Percentiles rank a stretch among this genome's conserved stretches.
phyloP scores from a whole-genome alignment of 768 basidiomycete species.

The Tubosaeta sp. region DNA sequence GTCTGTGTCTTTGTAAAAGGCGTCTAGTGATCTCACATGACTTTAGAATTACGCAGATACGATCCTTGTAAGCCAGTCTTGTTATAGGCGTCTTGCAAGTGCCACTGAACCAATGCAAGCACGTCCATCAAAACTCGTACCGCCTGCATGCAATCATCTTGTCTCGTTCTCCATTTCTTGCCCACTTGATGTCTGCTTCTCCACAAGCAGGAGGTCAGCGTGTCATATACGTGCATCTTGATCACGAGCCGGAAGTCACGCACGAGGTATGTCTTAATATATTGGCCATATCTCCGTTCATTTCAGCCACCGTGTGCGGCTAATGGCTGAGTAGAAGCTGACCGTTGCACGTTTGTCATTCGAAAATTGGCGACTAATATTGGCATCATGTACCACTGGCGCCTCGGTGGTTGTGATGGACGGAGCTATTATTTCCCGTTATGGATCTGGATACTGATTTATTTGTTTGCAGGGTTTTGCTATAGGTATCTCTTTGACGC shows the following conservation, averaged over 20 bases:
- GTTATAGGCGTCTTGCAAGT: conserved; percentile 3
- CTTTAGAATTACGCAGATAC: conserved; percentile 79
- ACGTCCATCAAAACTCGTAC: conserved; percentile 71
- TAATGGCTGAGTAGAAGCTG: conserved; percentile 15
- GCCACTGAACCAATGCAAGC: conserved; percentile 38
- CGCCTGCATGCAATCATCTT: conserved; percentile 82
- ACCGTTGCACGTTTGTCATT: conserved; percentile 14
- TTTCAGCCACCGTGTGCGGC: conserved; percentile 29
- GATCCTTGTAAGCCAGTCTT: conserved; percentile 52
- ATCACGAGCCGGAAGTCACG: conserved; percentile 77
- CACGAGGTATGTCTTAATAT: conserved; percentile 59
- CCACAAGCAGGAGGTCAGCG: conserved; percentile 62
- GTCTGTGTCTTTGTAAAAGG: conserved; percentile 8
- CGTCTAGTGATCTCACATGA: conserved; percentile 11
- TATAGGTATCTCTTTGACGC: conserved; percentile 47
- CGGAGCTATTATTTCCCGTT: conserved; percentile 10
- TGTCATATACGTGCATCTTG: conserved; percentile 69
- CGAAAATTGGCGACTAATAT: conserved; percentile 13
- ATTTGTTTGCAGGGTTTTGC: conserved; percentile 55
- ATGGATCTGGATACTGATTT: conserved; percentile 14
- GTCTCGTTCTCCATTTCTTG: conserved; percentile 83
- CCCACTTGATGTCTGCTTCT: conserved; percentile 82
- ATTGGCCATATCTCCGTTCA: conserved; percentile 24
- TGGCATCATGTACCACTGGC: conserved; percentile 13
- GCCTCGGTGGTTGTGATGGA: conserved; percentile 20